Base-by-base conservation (phyloP, 768 basidiomycete species). In the Boletus insuetus region DNA sequence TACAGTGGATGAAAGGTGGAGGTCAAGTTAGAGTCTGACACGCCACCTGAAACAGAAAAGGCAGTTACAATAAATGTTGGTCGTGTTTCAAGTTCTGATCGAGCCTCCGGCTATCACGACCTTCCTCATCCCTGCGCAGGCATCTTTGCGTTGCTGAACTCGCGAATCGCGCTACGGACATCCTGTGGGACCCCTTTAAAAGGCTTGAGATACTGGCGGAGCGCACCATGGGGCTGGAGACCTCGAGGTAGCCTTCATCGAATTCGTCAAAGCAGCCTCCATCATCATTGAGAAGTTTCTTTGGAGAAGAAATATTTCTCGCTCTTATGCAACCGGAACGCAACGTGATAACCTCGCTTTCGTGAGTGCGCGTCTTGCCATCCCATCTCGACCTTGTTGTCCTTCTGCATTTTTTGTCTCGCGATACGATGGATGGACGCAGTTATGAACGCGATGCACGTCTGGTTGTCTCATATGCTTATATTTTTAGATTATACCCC, bases 261-360 rank as follows among this genome's bases (percentile, higher is more conserved):
- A n/a, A n/a, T n/a, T n/a, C n/a, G n/a, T n/a, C n/a, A n/a, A n/a
- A n/a, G n/a, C n/a, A n/a, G n/a, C n/a, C n/a, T n/a, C n/a, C n/a
- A n/a, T n/a, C n/a, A n/a, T n/a, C n/a, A n/a, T n/a, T n/a, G n/a
- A n/a, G n/a, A n/a, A n/a, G n/a, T n/a, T n/a, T n/a, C 90, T 0
- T 73, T 75, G 2, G 90, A 92, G 71, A 74, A 77, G 50, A 84
- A 89, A 43, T 92, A 87, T 66, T 62, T 77, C 35, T 73, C 73
- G 2, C 68, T 83, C 43, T 69, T 93, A 24, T 24, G 24, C 24
- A 61, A 84, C 68, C 43, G 51, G 72, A 6, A 74, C 76, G 12
- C 90, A 92, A n/a, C n/a, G n/a, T n/a, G 63, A 82, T 49, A 89
- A 89, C 69, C 77, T 91, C n/a, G 80, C 77, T 32, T 68, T 83